phyloP scores from a whole-genome alignment of 2,329 filamentous ascomycete species.

The Penicillium digitatum region DNA sequence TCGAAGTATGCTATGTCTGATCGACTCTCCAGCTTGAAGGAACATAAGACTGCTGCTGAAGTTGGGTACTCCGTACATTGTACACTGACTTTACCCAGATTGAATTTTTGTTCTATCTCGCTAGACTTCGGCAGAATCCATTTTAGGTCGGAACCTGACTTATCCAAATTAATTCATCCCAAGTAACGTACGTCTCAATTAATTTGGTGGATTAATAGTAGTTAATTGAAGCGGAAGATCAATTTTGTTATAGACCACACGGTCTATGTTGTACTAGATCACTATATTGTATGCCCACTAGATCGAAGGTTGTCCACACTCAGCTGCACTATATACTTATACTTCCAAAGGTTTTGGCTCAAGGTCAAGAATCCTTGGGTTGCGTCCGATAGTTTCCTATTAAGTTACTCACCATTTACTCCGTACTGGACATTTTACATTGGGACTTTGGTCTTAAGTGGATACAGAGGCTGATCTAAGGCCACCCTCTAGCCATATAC shows the following conservation, averaged over 20 bases:
- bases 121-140: no score
- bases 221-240: not conserved
- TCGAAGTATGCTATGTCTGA: not conserved
- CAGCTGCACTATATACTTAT: not conserved
- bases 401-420: not conserved
- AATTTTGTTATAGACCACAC: not conserved
- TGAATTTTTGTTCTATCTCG: no score
- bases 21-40: not conserved
- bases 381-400: not conserved
- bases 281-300: not conserved
- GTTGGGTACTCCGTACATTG: no score
- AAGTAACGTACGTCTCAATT: not conserved
- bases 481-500: not conserved
- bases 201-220: not conserved
- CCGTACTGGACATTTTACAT: not conserved
- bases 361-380: not conserved
- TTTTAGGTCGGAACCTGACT: no score
- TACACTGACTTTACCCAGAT: no score
- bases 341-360: not conserved
- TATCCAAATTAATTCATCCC: not conserved
- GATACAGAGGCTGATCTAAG: not conserved
- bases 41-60: no score
- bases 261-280: not conserved
- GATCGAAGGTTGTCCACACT: constrained; percentile 3
- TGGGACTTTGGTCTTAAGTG: not conserved